A percentile compares a stretch with the other conserved stretches of the same genome.
These are phyloP conservation scores for Rhodomyrtus tomentosa DNA, from an alignment of 345 rosid genomes.

Conservation along the genomic window DNA sequence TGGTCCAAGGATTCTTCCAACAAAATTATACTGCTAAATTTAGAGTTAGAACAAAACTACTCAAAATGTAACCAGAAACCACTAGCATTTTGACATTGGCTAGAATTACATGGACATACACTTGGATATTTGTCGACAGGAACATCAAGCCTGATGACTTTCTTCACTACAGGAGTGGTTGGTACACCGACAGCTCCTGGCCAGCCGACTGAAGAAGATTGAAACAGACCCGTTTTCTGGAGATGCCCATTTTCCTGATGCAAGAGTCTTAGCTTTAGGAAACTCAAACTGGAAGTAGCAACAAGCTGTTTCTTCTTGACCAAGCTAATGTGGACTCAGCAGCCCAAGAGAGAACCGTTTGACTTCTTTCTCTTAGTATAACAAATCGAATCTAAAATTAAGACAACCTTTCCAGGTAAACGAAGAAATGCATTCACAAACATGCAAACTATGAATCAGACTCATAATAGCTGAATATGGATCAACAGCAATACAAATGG, in stretches of 20 bases:
- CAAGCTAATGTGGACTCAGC: background rate
- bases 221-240: conserved; percentile 58
- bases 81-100: background rate
- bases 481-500: background rate
- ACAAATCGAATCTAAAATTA: background rate
- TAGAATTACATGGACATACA: conserved; percentile 29
- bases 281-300: background rate
- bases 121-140: conserved; percentile 87
- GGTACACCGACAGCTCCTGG: conserved; percentile 59
- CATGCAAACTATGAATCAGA: background rate
- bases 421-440: background rate
- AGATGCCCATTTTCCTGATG: conserved; percentile 68
- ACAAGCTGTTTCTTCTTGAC: background rate
- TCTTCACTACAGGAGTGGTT: conserved; percentile 49
- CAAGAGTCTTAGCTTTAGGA: background rate
- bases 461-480: background rate
- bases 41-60: background rate
- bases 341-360: background rate
- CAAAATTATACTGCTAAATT: conserved; percentile 71
- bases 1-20: conserved; percentile 94
- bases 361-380: background rate
- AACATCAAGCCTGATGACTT: conserved; percentile 79
- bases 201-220: conserved; percentile 64
- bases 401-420: background rate
- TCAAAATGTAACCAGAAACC: background rate